These are phyloP conservation scores for Anthracocystis setariae DNA, from an alignment of 1,284 basidiomycete genomes.

Conservation along the genomic window DNA sequence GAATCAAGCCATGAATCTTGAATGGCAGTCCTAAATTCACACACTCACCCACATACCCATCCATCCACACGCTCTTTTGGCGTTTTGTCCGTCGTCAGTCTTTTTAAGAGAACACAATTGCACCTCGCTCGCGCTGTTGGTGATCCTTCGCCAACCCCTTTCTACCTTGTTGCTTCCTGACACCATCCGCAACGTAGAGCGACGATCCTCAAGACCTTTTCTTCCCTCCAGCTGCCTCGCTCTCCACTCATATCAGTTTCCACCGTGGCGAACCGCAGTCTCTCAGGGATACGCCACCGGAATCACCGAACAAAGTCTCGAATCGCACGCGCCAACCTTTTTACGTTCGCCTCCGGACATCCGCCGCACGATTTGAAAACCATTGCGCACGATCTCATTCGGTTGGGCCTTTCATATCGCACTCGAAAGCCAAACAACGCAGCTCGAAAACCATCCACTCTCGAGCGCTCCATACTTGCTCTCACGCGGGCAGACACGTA, in stretches of 20 bases:
- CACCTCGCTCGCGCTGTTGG: too few relatives aligned
- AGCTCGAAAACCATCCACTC: too few relatives aligned
- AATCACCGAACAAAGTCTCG: neutral
- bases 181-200: conserved; percentile 1
- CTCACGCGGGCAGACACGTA: too few relatives aligned
- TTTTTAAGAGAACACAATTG: too few relatives aligned
- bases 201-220: neutral
- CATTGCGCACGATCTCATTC: neutral
- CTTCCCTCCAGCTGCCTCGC: neutral
- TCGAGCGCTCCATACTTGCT: too few relatives aligned
- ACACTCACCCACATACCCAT: too few relatives aligned
- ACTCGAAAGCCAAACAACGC: too few relatives aligned
- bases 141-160: neutral
- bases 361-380: neutral
- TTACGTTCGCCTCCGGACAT: neutral
- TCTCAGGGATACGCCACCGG: neutral
- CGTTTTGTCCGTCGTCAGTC: too few relatives aligned
- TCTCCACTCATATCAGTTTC: neutral
- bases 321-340: neutral
- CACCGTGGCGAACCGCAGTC: neutral
- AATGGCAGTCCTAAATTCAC: too few relatives aligned
- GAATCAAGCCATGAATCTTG: too few relatives aligned
- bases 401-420: too few relatives aligned
- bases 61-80: too few relatives aligned
- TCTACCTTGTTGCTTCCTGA: neutral